Conservation (phyloP, 176 grass and related monocot species). For the Stipa capillata region DNA sequence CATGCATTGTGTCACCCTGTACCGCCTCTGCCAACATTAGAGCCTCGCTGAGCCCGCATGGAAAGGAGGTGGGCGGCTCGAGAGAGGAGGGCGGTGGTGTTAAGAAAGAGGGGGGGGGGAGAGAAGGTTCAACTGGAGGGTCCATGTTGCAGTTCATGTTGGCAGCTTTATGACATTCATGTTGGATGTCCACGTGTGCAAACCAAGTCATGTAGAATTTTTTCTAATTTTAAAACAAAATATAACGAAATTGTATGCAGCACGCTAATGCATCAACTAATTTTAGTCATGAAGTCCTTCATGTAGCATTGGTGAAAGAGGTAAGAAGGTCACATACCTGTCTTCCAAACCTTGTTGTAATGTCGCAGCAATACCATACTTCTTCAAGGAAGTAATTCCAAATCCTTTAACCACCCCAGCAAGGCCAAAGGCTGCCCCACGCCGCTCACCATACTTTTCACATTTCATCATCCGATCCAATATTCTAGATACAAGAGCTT, state of each 20-base stretch:
- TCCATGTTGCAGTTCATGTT: not conserved
- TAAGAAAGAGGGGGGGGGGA: too few species aligned
- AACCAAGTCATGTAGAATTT: not conserved
- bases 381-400: slow-evolving; percentile 84
- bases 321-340: slow-evolving; percentile 42
- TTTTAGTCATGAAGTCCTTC: not conserved
- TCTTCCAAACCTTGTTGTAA: slow-evolving; percentile 68
- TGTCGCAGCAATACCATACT: slow-evolving; percentile 67
- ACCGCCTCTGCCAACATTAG: too few species aligned
- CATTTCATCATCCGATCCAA: slow-evolving; percentile 85
- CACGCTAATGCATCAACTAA: slow-evolving; percentile 4
- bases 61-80: too few species aligned
- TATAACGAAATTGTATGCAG: not conserved
- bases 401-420: slow-evolving; percentile 97
- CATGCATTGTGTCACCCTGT: too few species aligned
- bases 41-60: too few species aligned
- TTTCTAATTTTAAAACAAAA: too few species aligned
- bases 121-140: too few species aligned
- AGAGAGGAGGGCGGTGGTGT: too few species aligned
- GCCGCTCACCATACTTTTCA: slow-evolving; percentile 91
- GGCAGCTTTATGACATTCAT: not conserved
- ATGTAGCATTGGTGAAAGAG: slow-evolving; percentile 4
- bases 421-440: slow-evolving; percentile 96
- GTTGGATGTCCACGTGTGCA: not conserved
- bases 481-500: slow-evolving; percentile 71